A percentile compares a stretch with the other conserved stretches of the same genome.
phyloP scores from a whole-genome alignment of 2,329 filamentous ascomycete species.

The Botryotinia convoluta region DNA sequence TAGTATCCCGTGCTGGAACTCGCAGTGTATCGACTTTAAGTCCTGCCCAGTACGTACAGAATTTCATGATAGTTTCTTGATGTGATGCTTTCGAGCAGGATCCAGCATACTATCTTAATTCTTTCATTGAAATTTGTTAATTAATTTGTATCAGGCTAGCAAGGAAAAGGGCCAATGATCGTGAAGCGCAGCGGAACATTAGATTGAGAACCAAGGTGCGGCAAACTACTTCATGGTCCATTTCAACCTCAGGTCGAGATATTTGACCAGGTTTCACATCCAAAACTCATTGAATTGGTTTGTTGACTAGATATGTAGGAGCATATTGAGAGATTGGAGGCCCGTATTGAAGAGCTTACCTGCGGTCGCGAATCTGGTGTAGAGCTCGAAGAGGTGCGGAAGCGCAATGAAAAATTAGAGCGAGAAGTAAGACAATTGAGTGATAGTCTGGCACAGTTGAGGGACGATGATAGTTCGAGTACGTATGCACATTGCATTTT shows the following conservation, averaged over 20 bases:
- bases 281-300: not conserved
- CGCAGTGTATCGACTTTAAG: conserved; percentile 77
- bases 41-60: conserved; percentile 17
- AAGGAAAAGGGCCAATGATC: conserved; percentile 86
- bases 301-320: conserved; percentile 40
- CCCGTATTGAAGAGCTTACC: conserved; percentile 69
- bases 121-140: conserved; percentile 40
- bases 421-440: conserved; percentile 45
- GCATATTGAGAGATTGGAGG: conserved; percentile 77
- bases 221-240: not conserved
- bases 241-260: not conserved
- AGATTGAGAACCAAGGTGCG: conserved; percentile 17
- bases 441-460: conserved; percentile 26
- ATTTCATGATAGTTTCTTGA: not conserved
- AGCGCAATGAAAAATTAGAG: conserved; percentile 53
- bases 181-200: conserved; percentile 81
- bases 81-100: not conserved
- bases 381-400: conserved; percentile 46
- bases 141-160: conserved; percentile 77
- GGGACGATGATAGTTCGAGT: conserved; percentile 22
- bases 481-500: conserved; percentile 1
- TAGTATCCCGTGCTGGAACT: conserved; percentile 48
- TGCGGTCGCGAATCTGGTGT: conserved; percentile 49
- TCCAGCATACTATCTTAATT: not conserved
- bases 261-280: not conserved